A percentile compares a stretch with the other conserved stretches of the same genome.
These are phyloP conservation scores for Scytalidium lignicola DNA, from an alignment of 2,329 filamentous ascomycete genomes.

Conservation along the genomic window DNA sequence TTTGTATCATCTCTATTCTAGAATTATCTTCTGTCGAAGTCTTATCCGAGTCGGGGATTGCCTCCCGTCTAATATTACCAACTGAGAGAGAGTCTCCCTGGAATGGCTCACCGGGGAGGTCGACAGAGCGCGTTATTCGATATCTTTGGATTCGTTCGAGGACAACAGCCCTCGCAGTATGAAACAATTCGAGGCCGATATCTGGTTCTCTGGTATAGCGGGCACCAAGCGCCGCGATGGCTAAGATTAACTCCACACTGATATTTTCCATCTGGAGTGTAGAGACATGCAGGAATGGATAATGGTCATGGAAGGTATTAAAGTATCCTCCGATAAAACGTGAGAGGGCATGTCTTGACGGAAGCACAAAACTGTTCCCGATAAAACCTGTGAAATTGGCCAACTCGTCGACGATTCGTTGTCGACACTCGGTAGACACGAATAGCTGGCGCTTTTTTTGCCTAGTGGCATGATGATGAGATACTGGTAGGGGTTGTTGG, in stretches of 20 bases:
- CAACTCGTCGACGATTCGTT: not conserved
- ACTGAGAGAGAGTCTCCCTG: not conserved
- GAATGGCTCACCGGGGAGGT: not conserved
- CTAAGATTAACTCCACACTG: constrained; percentile 63
- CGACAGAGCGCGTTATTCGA: not conserved
- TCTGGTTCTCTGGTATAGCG: constrained; percentile 60
- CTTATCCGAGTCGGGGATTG: not conserved
- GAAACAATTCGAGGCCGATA: constrained; percentile 55
- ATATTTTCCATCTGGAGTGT: constrained; percentile 59
- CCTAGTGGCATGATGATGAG: not conserved
- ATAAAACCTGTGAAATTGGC: not conserved
- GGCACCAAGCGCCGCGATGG: constrained; percentile 62
- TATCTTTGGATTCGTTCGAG: constrained; percentile 53
- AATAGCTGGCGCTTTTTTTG: not conserved
- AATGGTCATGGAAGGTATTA: constrained; percentile 56
- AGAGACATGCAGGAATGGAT: constrained; percentile 62
- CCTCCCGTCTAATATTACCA: not conserved
- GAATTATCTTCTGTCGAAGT: not conserved
- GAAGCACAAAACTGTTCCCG: constrained; percentile 56
- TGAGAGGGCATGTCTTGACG: constrained; percentile 63
- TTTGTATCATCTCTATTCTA: not conserved
- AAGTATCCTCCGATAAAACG: constrained; percentile 67
- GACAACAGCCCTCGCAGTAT: constrained; percentile 53
- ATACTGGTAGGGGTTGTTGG: not conserved
- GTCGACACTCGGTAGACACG: not conserved